Evolutionary conservation across 208 protist genomes (phyloP).

Genomic region (Vickermania spadyakhi): DNA sequence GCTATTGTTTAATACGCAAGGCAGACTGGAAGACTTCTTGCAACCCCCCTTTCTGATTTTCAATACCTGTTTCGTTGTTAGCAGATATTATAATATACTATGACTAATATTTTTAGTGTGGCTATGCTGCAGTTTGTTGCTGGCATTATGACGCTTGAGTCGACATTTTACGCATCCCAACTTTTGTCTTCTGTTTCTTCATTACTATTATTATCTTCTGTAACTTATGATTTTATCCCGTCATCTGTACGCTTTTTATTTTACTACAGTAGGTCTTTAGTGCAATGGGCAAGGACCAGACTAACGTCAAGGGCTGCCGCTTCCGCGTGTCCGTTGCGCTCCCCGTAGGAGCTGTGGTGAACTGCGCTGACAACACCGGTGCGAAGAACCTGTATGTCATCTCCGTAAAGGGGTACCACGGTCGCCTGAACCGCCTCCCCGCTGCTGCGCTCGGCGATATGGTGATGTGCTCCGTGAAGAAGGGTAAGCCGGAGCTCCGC

Average conservation of each 20-base stretch:
- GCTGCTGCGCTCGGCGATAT: constrained; percentile 94
- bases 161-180: too few species aligned
- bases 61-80: background rate
- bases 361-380: constrained; percentile 99
- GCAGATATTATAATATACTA: too few species aligned
- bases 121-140: too few species aligned
- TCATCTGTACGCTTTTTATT: too few species aligned
- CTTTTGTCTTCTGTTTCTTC: too few species aligned
- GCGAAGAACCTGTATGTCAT: constrained; percentile 99
- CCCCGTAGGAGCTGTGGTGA: constrained; percentile 95
- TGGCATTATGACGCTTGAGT: too few species aligned
- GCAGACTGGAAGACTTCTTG: constrained; percentile 13
- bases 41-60: constrained; percentile 10
- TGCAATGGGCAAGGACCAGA: constrained; percentile 34
- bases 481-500: constrained; percentile 98
- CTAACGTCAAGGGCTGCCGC: constrained; percentile 75
- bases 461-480: constrained; percentile 97
- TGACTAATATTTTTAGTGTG: too few species aligned
- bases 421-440: constrained; percentile 95
- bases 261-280: background rate
- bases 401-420: constrained; percentile 91
- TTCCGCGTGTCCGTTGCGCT: constrained; percentile 95
- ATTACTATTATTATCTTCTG: too few species aligned
- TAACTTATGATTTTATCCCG: too few species aligned
- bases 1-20: constrained; percentile 91